Percentiles rank a stretch among this genome's conserved stretches.
These are phyloP conservation scores for Phylloporus sp. DNA, from an alignment of 768 basidiomycete species.

Conservation along the genomic window DNA sequence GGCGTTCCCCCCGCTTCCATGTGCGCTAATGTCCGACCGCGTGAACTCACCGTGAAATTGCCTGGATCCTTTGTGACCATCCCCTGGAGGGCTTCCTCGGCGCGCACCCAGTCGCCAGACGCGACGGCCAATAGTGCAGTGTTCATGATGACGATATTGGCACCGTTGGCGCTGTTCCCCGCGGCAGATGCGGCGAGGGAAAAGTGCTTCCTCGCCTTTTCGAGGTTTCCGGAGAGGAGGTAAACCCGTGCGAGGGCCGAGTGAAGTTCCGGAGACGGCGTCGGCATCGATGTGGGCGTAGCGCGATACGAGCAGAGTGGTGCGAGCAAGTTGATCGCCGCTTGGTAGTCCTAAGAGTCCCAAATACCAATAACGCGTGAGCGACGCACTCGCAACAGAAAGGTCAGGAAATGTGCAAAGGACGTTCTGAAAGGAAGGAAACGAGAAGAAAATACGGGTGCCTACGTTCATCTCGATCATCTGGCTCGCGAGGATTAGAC, in stretches of 20 bases:
- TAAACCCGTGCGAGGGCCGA: constrained; percentile 72
- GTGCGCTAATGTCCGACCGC: no score
- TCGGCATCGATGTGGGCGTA: constrained; percentile 9
- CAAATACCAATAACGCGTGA: background rate
- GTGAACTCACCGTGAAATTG: constrained; percentile 47
- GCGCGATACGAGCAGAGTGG: constrained; percentile 51
- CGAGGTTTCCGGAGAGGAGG: constrained; percentile 65
- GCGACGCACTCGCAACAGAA: no score
- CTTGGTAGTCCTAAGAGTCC: constrained; percentile 55
- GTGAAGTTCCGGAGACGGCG: constrained; percentile 49
- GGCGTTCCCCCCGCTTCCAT: no score
- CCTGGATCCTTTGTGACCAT: constrained; percentile 51
- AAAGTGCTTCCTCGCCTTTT: constrained; percentile 56
- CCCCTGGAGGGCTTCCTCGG: constrained; percentile 39
- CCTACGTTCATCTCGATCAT: constrained; percentile 79
- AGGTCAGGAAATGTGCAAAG: background rate
- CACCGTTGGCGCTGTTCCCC: constrained; percentile 38
- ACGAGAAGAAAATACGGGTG: background rate
- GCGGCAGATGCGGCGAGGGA: constrained; percentile 36
- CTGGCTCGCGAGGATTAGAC: constrained; percentile 75
- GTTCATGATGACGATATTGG: constrained; percentile 55
- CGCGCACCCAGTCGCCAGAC: constrained; percentile 63
- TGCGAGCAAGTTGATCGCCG: constrained; percentile 62
- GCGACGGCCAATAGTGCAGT: constrained; percentile 61
- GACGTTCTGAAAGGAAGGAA: background rate